A percentile compares a stretch with the other conserved stretches of the same genome.
Evolutionary conservation across 768 basidiomycete genomes (phyloP).

Genomic region (Rhodosporidiobolus sp.): DNA sequence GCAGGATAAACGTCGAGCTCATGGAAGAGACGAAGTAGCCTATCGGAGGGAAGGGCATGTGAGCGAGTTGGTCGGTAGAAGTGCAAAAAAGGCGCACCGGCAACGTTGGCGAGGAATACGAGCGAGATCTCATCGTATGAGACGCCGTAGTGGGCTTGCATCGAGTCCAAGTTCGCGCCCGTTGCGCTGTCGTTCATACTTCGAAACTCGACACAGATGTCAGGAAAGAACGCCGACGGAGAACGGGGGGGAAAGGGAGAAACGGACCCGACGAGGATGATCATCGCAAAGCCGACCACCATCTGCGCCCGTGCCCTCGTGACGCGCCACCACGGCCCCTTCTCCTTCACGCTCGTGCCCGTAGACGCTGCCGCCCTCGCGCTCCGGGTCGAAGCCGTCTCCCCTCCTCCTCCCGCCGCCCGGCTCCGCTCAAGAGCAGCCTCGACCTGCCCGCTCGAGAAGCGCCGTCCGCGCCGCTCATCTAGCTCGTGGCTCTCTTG

Average conservation of each 20-base stretch:
- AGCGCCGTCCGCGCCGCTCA: conserved; percentile 7
- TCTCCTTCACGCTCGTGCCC: neutral
- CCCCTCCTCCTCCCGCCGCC: neutral
- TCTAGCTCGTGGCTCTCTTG: conserved; percentile 9
- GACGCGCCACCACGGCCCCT: neutral
- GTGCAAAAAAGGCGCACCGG: neutral
- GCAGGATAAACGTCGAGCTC: conserved; percentile 32
- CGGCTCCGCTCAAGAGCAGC: neutral
- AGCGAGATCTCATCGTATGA: conserved; percentile 36
- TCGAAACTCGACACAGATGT: no score
- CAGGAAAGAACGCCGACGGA: neutral
- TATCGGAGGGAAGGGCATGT: neutral
- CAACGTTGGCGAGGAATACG: conserved; percentile 36
- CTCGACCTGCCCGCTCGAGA: neutral
- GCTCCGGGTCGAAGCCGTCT: neutral
- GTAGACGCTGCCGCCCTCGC: neutral
- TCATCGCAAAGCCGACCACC: conserved; percentile 25
- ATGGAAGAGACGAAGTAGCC: conserved; percentile 33
- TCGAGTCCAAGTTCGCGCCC: conserved; percentile 29
- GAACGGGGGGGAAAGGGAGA: neutral
- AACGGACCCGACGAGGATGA: conserved; percentile 5
- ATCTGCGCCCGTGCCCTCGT: conserved; percentile 17
- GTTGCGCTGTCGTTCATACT: conserved; percentile 37
- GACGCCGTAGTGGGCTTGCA: conserved; percentile 37
- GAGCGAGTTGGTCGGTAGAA: neutral